phyloP scores from a whole-genome alignment of 345 rosid species.

The Eucalyptus sp. region DNA sequence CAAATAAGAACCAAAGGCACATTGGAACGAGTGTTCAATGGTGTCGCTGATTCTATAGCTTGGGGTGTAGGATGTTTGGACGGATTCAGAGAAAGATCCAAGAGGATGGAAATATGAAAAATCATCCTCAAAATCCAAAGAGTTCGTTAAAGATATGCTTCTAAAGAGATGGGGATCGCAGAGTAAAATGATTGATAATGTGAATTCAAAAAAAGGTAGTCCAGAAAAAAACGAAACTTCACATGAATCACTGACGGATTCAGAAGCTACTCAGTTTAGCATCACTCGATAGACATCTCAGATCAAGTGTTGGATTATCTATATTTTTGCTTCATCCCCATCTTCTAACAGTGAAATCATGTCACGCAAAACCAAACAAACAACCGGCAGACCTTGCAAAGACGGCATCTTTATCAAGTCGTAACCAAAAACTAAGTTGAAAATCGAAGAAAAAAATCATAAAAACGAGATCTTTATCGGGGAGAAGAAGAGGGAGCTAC shows the following conservation, averaged over 20 bases:
- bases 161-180: not conserved
- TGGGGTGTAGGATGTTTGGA: not conserved
- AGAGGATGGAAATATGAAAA: not conserved
- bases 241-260: constrained; percentile 13
- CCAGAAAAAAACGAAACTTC: not conserved
- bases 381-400: not conserved
- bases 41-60: too few species aligned
- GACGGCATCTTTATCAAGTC: not conserved
- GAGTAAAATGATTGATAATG: not conserved
- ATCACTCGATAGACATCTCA: constrained; percentile 28
- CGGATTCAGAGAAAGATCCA: not conserved
- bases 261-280: constrained; percentile 24
- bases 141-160: not conserved
- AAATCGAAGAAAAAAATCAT: not conserved
- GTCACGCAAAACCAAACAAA: not conserved
- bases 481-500: constrained; percentile 2
- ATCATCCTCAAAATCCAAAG: not conserved
- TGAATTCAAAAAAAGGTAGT: not conserved
- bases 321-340: constrained; percentile 28
- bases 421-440: not conserved
- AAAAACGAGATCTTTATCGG: not conserved
- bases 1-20: not conserved
- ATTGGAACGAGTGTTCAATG: not conserved
- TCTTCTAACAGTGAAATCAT: not conserved
- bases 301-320: constrained; percentile 64